Evolutionary conservation across 345 rosid species (phyloP).

Genomic region (Salix viminalis): DNA sequence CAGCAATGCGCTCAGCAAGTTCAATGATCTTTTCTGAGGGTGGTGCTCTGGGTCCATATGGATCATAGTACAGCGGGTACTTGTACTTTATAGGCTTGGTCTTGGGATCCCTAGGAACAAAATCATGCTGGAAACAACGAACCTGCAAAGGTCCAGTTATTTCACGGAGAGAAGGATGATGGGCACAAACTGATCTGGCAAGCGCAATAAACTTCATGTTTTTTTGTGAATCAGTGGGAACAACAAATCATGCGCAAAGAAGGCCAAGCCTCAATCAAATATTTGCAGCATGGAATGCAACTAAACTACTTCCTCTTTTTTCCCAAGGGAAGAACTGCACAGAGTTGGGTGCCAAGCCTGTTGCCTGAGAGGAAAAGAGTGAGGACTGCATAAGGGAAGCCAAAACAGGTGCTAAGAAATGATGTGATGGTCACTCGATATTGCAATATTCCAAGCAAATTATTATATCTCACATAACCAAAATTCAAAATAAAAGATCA

Average conservation of each 20-base stretch:
- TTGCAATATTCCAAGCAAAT: background rate
- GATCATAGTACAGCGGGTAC: constrained; percentile 48
- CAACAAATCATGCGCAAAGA: background rate
- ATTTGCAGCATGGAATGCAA: background rate
- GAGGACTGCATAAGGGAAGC: background rate
- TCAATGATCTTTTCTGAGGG: constrained; percentile 46
- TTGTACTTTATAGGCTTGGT: constrained; percentile 42
- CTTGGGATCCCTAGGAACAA: constrained; percentile 48
- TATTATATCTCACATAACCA: background rate
- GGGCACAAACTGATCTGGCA: constrained; percentile 15
- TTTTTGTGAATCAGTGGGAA: constrained; percentile 1
- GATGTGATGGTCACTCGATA: background rate
- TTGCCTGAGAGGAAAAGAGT: background rate
- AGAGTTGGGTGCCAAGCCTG: background rate
- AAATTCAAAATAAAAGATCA: background rate
- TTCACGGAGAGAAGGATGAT: constrained; percentile 12
- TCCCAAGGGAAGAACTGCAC: background rate
- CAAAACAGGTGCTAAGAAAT: background rate
- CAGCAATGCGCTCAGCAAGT: constrained; percentile 52
- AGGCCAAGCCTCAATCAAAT: background rate
- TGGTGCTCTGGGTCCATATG: constrained; percentile 56
- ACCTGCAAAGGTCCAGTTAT: constrained; percentile 35
- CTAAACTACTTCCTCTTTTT: no score
- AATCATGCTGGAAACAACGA: constrained; percentile 50
- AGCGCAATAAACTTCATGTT: constrained; percentile 34